Evolutionary conservation across 805 yeast genomes (phyloP), one percentile per base, ranked within the genome.

Genomic region (Metschnikowia vanudenii): DNA sequence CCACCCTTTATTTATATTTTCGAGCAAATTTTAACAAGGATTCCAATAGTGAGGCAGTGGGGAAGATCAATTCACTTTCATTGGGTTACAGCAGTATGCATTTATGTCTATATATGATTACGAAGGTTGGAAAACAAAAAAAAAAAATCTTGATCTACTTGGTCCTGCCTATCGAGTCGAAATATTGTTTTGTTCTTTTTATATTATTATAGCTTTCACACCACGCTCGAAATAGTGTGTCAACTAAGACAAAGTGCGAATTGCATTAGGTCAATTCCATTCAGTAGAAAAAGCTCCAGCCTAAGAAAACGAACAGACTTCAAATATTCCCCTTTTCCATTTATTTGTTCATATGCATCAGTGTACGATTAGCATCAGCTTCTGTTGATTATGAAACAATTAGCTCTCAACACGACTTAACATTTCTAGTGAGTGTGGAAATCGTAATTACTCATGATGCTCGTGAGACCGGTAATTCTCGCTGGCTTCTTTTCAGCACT

Each of bases 371-470:
- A 12, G 10, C 7, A 26, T 20, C 24, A 4, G 24, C 24, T 20
- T 20, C 4, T 4, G 7, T 20, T 20, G 24, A 20, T 20, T 20
- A 26, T 26, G 28, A 26, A 7, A 26, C 28, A 3, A 6, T 26
- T 26, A 8, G 9, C 28, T 20, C 12, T 12, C 10, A 30, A 18
- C 18, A 18, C 11, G 18, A 20, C 12, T 12, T 17, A 13, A 28
- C 3, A 14, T 39, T 3, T 29, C 41, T 39, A 29, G 11, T 35
- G 20, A 19, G 43, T 35, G 43, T 61, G 65, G 43, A 60, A 67
- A 50, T 63, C 59, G 30, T 55, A 54, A 49, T 72, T 72, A 45
- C 69, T 61, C 76, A 73, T 70, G 33, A 73, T 52, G 43, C 73
- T 64, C n/a, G 71, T 63, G 47, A 68, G 62, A 1, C 77, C 77